phyloP scores from a whole-genome alignment of 495 filamentous ascomycete species.

The Penicillium odoratum region DNA sequence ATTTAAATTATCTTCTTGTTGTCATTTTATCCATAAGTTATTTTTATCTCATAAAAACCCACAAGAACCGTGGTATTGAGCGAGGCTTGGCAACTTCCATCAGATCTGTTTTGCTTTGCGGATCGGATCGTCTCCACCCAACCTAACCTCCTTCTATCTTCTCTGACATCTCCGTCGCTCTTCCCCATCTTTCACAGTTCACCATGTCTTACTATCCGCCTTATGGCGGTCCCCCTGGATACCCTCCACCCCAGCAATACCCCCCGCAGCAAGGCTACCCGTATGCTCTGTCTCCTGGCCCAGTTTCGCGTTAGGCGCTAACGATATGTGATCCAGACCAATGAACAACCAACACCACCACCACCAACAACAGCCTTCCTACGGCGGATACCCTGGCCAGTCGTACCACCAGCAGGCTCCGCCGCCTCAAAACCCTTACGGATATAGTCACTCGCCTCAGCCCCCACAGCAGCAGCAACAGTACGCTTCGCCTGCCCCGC shows the following conservation, averaged over 20 bases:
- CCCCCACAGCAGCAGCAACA: constrained; percentile 39
- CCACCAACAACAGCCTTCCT: constrained; percentile 38
- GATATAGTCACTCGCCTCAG: constrained; percentile 46
- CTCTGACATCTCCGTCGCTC: constrained; percentile 4
- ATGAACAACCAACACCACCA: constrained; percentile 38
- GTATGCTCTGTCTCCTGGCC: constrained; percentile 31
- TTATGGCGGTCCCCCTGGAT: constrained; percentile 47
- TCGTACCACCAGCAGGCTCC: constrained; percentile 44
- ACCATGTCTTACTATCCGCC: constrained; percentile 56
- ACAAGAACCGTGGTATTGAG: not conserved
- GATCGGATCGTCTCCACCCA: constrained; percentile 22
- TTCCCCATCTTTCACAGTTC: constrained; percentile 1
- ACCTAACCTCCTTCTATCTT: constrained; percentile 7
- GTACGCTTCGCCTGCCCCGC: constrained; percentile 42
- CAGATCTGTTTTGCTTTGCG: constrained; percentile 24
- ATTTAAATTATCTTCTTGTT: not conserved
- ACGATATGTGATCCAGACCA: constrained; percentile 22
- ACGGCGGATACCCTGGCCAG: constrained; percentile 51
- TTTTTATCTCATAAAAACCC: not conserved
- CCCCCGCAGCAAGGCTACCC: constrained; percentile 39
- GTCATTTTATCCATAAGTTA: not conserved
- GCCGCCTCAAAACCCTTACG: constrained; percentile 44
- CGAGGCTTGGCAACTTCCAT: constrained; percentile 24
- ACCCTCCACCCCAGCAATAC: constrained; percentile 48
- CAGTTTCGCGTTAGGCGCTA: not conserved